These are phyloP conservation scores for Solanum pimpinellifolium DNA, from an alignment of 257 asterid species.

Conservation along the genomic window DNA sequence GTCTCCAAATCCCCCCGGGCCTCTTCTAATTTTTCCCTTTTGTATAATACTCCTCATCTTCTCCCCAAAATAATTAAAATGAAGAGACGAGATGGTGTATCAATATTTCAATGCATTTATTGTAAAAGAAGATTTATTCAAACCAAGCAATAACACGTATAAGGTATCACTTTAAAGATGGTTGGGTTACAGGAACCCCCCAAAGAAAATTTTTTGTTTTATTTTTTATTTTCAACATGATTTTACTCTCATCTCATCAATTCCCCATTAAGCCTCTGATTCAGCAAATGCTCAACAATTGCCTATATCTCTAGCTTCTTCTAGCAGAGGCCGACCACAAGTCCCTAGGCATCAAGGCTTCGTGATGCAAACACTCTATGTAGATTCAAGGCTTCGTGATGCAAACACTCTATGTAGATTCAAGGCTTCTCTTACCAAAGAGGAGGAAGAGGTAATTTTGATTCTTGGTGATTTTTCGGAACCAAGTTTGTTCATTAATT, in stretches of 20 bases:
- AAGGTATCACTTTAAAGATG: background rate
- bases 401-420: background rate
- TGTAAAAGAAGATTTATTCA: too few species aligned
- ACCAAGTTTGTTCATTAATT: background rate
- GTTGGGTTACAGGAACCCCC: background rate
- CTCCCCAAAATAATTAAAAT: too few species aligned
- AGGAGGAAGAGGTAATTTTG: background rate
- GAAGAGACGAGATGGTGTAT: too few species aligned
- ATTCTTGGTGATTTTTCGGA: background rate
- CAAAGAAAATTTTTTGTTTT: too few species aligned
- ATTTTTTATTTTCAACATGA: background rate
- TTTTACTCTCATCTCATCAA: background rate
- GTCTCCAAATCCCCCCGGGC: too few species aligned
- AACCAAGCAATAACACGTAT: too few species aligned
- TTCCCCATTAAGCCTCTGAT: background rate
- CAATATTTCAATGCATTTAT: too few species aligned
- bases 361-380: background rate
- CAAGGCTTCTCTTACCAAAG: background rate
- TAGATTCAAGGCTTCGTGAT: background rate
- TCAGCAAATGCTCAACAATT: background rate
- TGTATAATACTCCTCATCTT: too few species aligned
- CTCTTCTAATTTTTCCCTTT: too few species aligned
- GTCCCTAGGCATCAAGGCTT: background rate
- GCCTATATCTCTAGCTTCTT: background rate
- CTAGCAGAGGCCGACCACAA: background rate